A percentile compares a stretch with the other conserved stretches of the same genome.
Evolutionary conservation across 2,329 filamentous ascomycete species (phyloP).

Genomic region (Cladosporium sp.): DNA sequence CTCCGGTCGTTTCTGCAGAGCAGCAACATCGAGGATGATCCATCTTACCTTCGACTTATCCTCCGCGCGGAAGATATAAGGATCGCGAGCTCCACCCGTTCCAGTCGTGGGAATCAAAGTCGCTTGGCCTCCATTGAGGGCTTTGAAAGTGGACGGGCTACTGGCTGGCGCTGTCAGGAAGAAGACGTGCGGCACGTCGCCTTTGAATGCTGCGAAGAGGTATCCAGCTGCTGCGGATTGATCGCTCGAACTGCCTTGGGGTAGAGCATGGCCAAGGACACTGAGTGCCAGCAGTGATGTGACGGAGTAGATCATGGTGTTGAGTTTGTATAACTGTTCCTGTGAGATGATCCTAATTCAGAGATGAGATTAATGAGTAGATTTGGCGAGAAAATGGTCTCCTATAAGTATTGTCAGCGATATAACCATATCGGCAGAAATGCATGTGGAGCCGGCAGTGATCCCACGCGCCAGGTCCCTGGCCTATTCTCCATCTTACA

Average conservation of each 20-base stretch:
- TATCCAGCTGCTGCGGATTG: constrained; percentile 1
- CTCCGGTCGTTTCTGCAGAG: background rate
- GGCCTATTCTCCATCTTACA: background rate
- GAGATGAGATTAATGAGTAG: too few species aligned
- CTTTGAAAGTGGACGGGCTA: constrained; percentile 2
- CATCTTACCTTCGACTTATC: constrained; percentile 1
- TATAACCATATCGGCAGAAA: background rate
- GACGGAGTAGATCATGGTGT: background rate
- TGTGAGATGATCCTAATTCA: too few species aligned
- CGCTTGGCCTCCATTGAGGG: background rate
- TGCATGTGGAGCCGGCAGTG: background rate
- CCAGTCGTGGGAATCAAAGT: constrained; percentile 1
- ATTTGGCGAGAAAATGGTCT: background rate
- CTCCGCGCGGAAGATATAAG: constrained; percentile 6
- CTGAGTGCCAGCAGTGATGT: background rate
- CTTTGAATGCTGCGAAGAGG: constrained; percentile 1
- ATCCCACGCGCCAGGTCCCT: background rate
- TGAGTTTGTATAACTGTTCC: background rate
- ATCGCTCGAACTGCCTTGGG: background rate
- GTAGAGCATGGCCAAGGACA: background rate
- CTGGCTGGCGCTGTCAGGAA: constrained; percentile 3
- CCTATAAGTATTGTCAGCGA: background rate
- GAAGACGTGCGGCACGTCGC: constrained; percentile 4
- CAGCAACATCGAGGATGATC: background rate
- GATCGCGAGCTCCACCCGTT: constrained; percentile 5